Conservation (phyloP, 257 asterid genomes). For the Gardenia jasminoides region DNA sequence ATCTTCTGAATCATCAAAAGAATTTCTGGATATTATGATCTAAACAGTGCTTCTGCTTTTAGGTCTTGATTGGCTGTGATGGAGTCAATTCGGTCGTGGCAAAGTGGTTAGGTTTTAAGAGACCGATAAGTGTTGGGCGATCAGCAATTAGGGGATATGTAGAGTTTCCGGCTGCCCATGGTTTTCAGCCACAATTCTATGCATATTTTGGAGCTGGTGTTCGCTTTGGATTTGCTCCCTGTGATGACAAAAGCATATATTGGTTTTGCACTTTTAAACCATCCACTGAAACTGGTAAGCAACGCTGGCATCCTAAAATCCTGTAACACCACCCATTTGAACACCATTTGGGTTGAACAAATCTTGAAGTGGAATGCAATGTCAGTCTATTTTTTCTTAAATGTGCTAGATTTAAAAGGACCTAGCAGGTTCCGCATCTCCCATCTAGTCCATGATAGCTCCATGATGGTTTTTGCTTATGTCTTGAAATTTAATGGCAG, state of each 20-base stretch:
- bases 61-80: slow-evolving; percentile 86
- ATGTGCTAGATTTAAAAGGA: background rate
- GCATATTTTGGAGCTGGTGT: slow-evolving; percentile 61
- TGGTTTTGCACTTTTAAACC: slow-evolving; percentile 70
- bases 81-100: slow-evolving; percentile 80
- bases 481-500: background rate
- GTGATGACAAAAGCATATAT: slow-evolving; percentile 57
- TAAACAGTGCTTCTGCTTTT: background rate
- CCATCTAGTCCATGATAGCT: background rate
- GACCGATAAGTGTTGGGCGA: slow-evolving; percentile 47
- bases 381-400: background rate
- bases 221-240: slow-evolving; percentile 58
- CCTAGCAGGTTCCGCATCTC: background rate
- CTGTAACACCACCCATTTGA: background rate
- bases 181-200: slow-evolving; percentile 45
- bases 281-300: slow-evolving; percentile 51
- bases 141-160: slow-evolving; percentile 73
- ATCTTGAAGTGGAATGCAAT: background rate
- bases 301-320: slow-evolving; percentile 1
- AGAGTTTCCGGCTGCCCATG: slow-evolving; percentile 57
- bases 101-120: slow-evolving; percentile 63
- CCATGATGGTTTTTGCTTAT: background rate
- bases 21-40: background rate
- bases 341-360: background rate
- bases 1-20: background rate